Evolutionary conservation across 305 asterid genomes (phyloP).

Genomic region (Fraxinus platypoda): DNA sequence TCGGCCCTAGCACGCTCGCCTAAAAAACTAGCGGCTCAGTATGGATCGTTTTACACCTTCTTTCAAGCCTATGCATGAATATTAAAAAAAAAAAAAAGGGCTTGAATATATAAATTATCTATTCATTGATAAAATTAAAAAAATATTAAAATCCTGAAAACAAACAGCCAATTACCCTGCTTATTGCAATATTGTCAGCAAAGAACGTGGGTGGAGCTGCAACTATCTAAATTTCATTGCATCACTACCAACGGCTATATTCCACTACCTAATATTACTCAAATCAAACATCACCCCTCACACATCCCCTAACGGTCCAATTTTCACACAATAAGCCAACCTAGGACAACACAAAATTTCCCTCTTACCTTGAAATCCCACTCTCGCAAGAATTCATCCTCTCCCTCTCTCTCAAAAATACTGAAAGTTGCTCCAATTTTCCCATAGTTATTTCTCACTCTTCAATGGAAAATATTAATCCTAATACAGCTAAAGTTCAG

Average conservation of each 20-base stretch:
- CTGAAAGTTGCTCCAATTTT: conserved; percentile 2
- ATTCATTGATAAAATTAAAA: no score
- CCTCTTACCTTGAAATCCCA: conserved; percentile 6
- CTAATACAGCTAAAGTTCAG: conserved; percentile 50
- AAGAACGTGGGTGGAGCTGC: background rate
- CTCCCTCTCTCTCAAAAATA: conserved; percentile 20
- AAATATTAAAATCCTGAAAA: background rate
- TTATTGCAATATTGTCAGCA: background rate
- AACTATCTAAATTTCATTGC: background rate
- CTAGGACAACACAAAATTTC: background rate
- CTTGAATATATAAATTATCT: background rate
- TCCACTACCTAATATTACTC: background rate
- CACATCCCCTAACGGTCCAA: background rate
- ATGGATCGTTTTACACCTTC: background rate
- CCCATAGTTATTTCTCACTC: background rate
- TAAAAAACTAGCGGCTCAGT: no score
- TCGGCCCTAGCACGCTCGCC: background rate
- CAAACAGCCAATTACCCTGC: background rate
- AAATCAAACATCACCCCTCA: background rate
- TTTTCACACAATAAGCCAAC: background rate
- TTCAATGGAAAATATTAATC: conserved; percentile 39
- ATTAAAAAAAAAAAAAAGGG: background rate
- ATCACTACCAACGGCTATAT: background rate
- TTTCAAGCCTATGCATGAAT: background rate
- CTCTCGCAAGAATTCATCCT: background rate